These are phyloP conservation scores for Mortierella sp. DNA, from an alignment of 371 early-diverging fungal genomes.

Conservation along the genomic window DNA sequence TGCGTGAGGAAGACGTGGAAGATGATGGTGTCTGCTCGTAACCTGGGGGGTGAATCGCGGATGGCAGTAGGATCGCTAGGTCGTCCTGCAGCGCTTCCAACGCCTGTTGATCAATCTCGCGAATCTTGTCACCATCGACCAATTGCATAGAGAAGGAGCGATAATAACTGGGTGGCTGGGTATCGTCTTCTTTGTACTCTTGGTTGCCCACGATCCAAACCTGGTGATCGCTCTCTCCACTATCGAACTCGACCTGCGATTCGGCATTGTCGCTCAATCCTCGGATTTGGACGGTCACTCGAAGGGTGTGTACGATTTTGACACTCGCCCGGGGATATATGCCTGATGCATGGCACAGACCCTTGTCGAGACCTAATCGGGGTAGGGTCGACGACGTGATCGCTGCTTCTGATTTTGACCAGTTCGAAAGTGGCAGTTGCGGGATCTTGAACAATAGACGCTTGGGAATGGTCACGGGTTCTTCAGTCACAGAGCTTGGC, in stretches of 20 bases:
- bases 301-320: constrained; percentile 28
- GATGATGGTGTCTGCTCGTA: constrained; percentile 20
- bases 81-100: constrained; percentile 42
- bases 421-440: constrained; percentile 13
- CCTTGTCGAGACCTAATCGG: constrained; percentile 21
- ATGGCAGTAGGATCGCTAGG: neutral
- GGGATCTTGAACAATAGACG: constrained; percentile 50
- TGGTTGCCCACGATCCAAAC: constrained; percentile 43
- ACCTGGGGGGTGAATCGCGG: no score
- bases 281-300: constrained; percentile 14
- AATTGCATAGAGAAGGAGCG: constrained; percentile 38
- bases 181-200: constrained; percentile 31
- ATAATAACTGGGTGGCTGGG: constrained; percentile 39
- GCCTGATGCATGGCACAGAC: constrained; percentile 36
- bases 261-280: constrained; percentile 13
- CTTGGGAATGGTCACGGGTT: constrained; percentile 25
- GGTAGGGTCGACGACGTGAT: neutral
- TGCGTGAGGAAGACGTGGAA: constrained; percentile 12
- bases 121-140: constrained; percentile 35
- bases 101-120: constrained; percentile 33
- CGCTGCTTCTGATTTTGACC: constrained; percentile 16
- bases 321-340: constrained; percentile 9
- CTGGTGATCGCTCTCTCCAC: constrained; percentile 16
- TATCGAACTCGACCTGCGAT: constrained; percentile 2
- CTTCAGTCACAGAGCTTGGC: constrained; percentile 28